These are phyloP conservation scores for Monotropa hypopitys DNA, from an alignment of 179 eudicot genomes.

Conservation along the genomic window DNA sequence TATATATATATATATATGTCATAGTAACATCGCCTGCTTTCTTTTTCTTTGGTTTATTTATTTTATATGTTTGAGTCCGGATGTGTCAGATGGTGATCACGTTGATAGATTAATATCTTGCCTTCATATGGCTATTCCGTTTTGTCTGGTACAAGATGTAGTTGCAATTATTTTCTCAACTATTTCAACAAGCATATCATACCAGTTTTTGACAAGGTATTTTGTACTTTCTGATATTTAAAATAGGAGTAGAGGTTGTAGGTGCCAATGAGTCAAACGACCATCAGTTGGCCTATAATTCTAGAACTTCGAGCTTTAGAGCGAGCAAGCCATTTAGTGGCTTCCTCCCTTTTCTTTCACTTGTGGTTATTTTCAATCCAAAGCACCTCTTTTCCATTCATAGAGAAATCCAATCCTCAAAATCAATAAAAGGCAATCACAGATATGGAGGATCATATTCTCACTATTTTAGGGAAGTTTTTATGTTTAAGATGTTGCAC, in stretches of 20 bases:
- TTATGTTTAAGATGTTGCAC: background rate
- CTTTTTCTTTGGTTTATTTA: background rate
- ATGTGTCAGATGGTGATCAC: slow-evolving; percentile 86
- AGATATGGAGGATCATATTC: too few relatives aligned
- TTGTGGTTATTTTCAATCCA: too few relatives aligned
- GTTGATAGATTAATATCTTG: slow-evolving; percentile 79
- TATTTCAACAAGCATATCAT: slow-evolving; percentile 69
- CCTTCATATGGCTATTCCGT: slow-evolving; percentile 67
- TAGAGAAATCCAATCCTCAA: too few relatives aligned
- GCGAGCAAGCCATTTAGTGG: too few relatives aligned
- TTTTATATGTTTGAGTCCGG: slow-evolving; percentile 7
- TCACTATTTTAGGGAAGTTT: background rate
- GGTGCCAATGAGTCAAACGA: background rate
- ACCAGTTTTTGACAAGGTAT: slow-evolving; percentile 90
- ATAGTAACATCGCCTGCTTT: background rate
- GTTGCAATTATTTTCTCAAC: slow-evolving; percentile 18
- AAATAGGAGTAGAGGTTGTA: background rate
- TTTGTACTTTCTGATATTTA: background rate
- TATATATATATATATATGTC: background rate
- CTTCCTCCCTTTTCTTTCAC: too few relatives aligned
- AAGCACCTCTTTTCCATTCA: too few relatives aligned
- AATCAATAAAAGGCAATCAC: too few relatives aligned
- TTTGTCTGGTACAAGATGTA: slow-evolving; percentile 41
- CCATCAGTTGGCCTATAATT: background rate
- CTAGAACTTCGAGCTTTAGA: background rate